Evolutionary conservation across 331 rosid species (phyloP).

Genomic region (Malus hybrid): DNA sequence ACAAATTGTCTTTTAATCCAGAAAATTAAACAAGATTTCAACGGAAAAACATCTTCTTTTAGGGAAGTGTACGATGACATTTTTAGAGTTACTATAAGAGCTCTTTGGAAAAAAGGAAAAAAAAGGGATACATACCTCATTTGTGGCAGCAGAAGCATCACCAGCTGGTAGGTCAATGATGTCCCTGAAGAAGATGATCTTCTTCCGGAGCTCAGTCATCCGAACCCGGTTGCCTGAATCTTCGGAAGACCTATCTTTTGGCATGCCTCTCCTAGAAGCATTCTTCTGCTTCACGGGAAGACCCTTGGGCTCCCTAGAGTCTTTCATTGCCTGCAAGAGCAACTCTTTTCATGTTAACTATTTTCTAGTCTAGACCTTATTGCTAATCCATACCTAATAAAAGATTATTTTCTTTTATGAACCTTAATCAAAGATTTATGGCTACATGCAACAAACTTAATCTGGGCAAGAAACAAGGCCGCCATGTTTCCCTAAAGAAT

Average conservation of each 20-base stretch:
- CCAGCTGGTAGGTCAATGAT: slow-evolving; percentile 53
- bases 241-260: slow-evolving; percentile 23
- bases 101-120: not conserved
- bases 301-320: slow-evolving; percentile 10
- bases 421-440: not conserved
- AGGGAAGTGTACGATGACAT: not conserved
- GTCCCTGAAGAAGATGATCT: slow-evolving; percentile 56
- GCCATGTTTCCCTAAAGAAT: not conserved
- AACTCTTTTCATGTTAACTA: not conserved
- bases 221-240: slow-evolving; percentile 29
- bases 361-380: not conserved
- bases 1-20: not conserved
- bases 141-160: slow-evolving; percentile 30
- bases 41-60: not conserved
- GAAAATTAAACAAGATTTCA: not conserved
- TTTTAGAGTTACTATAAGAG: not conserved
- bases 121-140: slow-evolving; percentile 12
- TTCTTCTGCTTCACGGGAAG: slow-evolving; percentile 16
- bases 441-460: not conserved
- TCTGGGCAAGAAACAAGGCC: not conserved
- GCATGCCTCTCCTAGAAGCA: slow-evolving; percentile 1
- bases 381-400: not conserved
- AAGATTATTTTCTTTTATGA: not conserved
- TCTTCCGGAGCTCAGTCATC: slow-evolving; percentile 43
- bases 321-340: slow-evolving; percentile 35